Conservation (phyloP, 2,329 filamentous ascomycete species). For the Magnaporthiopsis poae region DNA sequence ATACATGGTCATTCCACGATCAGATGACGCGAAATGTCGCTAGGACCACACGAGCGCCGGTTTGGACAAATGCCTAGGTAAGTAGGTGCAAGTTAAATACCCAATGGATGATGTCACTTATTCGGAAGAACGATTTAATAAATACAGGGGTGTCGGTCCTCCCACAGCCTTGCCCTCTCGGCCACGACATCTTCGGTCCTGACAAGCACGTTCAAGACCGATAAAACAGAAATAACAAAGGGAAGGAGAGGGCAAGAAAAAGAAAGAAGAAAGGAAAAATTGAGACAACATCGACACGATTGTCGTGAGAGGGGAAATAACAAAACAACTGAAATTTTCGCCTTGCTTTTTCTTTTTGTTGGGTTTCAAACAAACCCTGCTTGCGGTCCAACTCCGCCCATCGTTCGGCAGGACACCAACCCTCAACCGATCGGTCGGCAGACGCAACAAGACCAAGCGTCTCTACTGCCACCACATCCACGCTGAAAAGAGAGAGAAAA, state of each 20-base stretch:
- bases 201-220: not conserved
- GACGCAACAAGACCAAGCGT: not conserved
- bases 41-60: too few species aligned
- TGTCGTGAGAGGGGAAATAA: not conserved
- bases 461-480: not conserved
- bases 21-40: not conserved
- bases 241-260: not conserved
- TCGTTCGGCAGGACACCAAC: not conserved
- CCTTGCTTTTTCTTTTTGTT: not conserved
- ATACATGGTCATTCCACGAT: too few species aligned
- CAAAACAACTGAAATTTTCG: not conserved
- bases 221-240: not conserved
- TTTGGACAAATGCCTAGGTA: not conserved
- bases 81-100: not conserved
- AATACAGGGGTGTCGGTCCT: not conserved
- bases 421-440: not conserved
- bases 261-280: too few species aligned
- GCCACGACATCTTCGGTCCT: not conserved
- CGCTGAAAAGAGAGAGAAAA: too few species aligned
- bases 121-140: not conserved
- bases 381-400: not conserved
- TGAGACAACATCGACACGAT: not conserved
- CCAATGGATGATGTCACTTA: not conserved
- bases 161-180: not conserved
- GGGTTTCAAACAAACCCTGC: not conserved